Conservation (phyloP, 2,329 filamentous ascomycete genomes). For the Lachnellula subtilissima region DNA sequence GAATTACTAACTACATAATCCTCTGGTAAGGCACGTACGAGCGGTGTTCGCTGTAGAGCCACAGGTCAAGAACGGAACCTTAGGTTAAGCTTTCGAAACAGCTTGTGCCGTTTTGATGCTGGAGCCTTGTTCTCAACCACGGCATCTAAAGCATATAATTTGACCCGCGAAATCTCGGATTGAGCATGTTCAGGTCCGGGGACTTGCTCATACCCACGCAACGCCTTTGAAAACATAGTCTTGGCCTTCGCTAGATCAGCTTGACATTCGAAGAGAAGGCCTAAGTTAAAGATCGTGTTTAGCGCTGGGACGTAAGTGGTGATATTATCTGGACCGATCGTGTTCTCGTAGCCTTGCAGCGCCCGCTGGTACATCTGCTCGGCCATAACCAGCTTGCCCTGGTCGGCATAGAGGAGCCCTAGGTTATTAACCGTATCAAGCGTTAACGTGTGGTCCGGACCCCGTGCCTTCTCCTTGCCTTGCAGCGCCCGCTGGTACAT, state of each 20-base stretch:
- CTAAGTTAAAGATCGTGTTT: slow-evolving; percentile 4
- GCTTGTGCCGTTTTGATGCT: too few species aligned
- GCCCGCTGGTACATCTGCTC: slow-evolving; percentile 23
- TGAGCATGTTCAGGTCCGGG: slow-evolving; percentile 16
- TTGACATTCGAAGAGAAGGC: slow-evolving; percentile 26
- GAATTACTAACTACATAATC: too few species aligned
- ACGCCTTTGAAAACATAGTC: slow-evolving; percentile 15
- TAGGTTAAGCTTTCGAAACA: too few species aligned
- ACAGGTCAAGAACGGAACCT: too few species aligned
- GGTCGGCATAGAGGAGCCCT: slow-evolving; percentile 17
- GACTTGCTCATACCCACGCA: slow-evolving; percentile 20
- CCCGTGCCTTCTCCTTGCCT: slow-evolving; percentile 14
- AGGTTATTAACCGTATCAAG: slow-evolving; percentile 16
- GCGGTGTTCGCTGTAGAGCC: too few species aligned
- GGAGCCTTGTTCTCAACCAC: neutral
- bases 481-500: slow-evolving; percentile 17
- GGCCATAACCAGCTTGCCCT: slow-evolving; percentile 7
- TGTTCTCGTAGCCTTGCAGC: slow-evolving; percentile 21
- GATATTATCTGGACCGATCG: slow-evolving; percentile 23
- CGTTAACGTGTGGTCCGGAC: slow-evolving; percentile 14
- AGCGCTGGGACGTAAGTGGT: slow-evolving; percentile 17
- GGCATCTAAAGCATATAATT: slow-evolving; percentile 8
- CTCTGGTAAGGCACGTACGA: too few species aligned
- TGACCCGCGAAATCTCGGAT: slow-evolving; percentile 7
- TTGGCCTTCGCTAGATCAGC: slow-evolving; percentile 25